These are phyloP conservation scores for Colletotrichum destructivum DNA, from an alignment of 2,329 filamentous ascomycete genomes.

Conservation along the genomic window DNA sequence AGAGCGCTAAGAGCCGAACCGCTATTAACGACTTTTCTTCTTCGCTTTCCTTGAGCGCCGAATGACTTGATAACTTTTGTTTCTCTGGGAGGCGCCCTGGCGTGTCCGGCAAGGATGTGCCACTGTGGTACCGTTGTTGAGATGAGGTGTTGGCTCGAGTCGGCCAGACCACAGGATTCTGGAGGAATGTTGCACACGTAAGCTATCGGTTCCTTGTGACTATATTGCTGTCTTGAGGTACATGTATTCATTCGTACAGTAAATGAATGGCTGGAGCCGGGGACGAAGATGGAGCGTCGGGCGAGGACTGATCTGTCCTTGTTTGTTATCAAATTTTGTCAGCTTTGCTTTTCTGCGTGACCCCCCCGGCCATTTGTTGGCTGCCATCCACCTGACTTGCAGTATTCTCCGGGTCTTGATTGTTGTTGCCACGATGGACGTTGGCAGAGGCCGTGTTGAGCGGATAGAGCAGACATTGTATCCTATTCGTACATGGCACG, in stretches of 20 bases:
- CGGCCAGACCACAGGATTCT: not conserved
- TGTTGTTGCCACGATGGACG: conserved; percentile 19
- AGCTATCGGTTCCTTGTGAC: not conserved
- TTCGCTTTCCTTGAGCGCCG: conserved; percentile 14
- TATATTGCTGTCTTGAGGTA: too few species aligned
- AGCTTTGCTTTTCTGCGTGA: conserved; percentile 19
- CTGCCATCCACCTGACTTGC: conserved; percentile 10
- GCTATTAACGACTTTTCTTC: conserved; percentile 24
- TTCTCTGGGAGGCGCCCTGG: conserved; percentile 15
- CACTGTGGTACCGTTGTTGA: conserved; percentile 15
- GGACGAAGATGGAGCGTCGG: not conserved
- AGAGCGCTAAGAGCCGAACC: conserved; percentile 34
- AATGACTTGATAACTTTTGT: conserved; percentile 30
- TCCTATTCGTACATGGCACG: not conserved
- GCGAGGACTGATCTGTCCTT: not conserved
- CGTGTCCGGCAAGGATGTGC: conserved; percentile 9
- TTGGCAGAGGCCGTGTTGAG: not conserved
- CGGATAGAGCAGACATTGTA: not conserved
- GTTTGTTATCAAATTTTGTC: conserved; percentile 1
- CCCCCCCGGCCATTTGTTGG: not conserved
- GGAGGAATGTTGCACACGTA: too few species aligned
- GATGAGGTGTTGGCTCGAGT: not conserved
- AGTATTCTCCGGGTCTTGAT: not conserved
- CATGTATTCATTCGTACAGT: not conserved
- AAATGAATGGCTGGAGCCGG: not conserved